Conservation (phyloP, 2,329 filamentous ascomycete genomes). For the Aspergillus sp. region DNA sequence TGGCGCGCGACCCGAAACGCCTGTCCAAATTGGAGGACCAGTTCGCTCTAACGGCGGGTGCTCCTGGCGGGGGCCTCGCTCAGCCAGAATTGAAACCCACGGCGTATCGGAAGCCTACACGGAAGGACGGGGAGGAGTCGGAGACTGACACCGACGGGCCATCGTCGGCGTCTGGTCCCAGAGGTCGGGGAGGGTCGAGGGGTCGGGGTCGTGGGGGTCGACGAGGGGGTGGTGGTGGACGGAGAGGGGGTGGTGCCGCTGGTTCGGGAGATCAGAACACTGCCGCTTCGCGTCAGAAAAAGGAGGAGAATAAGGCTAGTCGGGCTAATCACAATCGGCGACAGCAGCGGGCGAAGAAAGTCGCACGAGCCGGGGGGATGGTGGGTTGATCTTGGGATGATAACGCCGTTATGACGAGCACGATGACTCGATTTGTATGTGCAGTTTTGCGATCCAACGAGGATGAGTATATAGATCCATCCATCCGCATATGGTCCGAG, state of each 20-base stretch:
- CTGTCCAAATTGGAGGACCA: slow-evolving; percentile 69
- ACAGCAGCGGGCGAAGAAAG: slow-evolving; percentile 64
- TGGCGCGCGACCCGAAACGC: slow-evolving; percentile 68
- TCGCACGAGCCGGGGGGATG: slow-evolving; percentile 55
- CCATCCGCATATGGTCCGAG: no score
- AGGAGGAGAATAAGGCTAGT: slow-evolving; percentile 79
- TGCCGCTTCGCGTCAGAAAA: slow-evolving; percentile 67
- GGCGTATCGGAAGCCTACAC: slow-evolving; percentile 54
- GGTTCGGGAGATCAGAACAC: slow-evolving; percentile 67
- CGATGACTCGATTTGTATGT: not conserved
- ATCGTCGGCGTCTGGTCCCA: slow-evolving; percentile 21
- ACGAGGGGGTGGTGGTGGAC: slow-evolving; percentile 48
- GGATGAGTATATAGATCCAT: not conserved
- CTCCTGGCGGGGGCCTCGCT: slow-evolving; percentile 30
- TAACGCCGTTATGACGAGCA: slow-evolving; percentile 5
- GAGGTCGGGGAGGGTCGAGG: slow-evolving; percentile 35
- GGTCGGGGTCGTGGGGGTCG: slow-evolving; percentile 51
- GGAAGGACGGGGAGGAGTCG: slow-evolving; percentile 45
- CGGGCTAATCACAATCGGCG: slow-evolving; percentile 84
- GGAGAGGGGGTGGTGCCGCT: slow-evolving; percentile 50
- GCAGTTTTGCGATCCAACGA: not conserved
- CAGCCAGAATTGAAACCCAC: slow-evolving; percentile 67
- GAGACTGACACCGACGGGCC: slow-evolving; percentile 43
- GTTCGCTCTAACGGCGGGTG: slow-evolving; percentile 64
- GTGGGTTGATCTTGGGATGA: slow-evolving; percentile 21